A percentile compares a stretch with the other conserved stretches of the same genome.
phyloP scores from a whole-genome alignment of 1,284 basidiomycete species.

The Leccinum huronense region DNA sequence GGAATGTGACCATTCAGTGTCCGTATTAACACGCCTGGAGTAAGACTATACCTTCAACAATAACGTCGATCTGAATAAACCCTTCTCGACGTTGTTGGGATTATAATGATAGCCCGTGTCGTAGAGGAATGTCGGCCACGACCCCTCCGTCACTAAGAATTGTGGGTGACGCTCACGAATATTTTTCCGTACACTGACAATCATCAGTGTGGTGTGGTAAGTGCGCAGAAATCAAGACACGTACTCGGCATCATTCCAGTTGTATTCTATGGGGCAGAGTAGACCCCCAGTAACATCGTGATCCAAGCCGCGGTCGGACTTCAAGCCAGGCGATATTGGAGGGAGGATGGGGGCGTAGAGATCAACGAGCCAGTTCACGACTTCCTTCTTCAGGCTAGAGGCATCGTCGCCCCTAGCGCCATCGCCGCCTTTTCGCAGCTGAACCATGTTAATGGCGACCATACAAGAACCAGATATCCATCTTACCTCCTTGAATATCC shows the following conservation, averaged over 20 bases:
- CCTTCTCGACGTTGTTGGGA: background rate
- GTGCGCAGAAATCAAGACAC: background rate
- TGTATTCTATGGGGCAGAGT: slow-evolving; percentile 1
- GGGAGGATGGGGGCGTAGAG: background rate
- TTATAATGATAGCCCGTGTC: background rate
- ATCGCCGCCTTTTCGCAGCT: background rate
- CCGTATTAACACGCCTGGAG: too few relatives aligned
- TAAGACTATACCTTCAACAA: background rate
- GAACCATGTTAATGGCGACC: background rate
- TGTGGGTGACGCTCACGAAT: background rate
- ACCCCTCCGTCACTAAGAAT: background rate
- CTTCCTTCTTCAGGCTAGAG: background rate
- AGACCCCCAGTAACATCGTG: background rate
- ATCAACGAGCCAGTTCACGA: background rate
- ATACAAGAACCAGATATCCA: background rate
- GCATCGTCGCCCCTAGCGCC: background rate
- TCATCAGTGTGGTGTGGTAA: background rate
- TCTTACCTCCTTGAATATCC: slow-evolving; percentile 3
- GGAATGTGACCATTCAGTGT: background rate
- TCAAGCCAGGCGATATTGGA: background rate
- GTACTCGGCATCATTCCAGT: background rate
- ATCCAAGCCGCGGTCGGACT: background rate
- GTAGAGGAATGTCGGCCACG: slow-evolving; percentile 1
- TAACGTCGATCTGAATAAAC: background rate
- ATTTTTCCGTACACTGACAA: background rate